phyloP scores from a whole-genome alignment of 2,329 filamentous ascomycete species.

The Botrytis aclada region DNA sequence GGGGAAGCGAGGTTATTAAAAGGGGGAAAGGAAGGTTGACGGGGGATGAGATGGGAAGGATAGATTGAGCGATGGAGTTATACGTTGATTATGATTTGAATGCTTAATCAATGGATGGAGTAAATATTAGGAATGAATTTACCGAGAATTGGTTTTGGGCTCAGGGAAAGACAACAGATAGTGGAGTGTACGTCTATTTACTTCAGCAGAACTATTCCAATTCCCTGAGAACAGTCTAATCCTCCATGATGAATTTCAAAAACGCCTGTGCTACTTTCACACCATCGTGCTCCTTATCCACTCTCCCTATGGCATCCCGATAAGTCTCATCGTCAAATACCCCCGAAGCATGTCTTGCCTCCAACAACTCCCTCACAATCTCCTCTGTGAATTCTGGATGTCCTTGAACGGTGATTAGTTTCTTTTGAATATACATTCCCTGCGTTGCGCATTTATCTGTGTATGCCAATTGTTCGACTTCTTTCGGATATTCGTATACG shows the following conservation, averaged over 20 bases:
- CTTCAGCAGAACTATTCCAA: background rate
- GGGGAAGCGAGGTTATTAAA: too few species aligned
- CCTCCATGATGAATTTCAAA: conserved; percentile 70
- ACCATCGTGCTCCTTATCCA: conserved; percentile 71
- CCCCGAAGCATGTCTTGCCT: conserved; percentile 60
- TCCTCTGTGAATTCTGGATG: conserved; percentile 78
- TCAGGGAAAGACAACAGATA: too few species aligned
- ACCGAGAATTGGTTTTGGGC: background rate
- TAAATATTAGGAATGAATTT: background rate
- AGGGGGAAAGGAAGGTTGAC: too few species aligned
- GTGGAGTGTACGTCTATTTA: too few species aligned
- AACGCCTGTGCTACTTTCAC: conserved; percentile 72
- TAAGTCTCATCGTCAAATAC: conserved; percentile 69
- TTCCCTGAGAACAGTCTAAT: background rate
- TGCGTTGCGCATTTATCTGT: conserved; percentile 71
- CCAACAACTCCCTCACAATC: conserved; percentile 68
- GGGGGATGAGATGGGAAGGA: background rate
- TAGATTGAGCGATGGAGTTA: background rate
- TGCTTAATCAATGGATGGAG: background rate
- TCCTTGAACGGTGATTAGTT: conserved; percentile 75
- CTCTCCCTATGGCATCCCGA: conserved; percentile 64
- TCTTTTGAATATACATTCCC: conserved; percentile 67
- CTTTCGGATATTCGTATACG: conserved; percentile 61
- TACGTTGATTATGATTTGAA: background rate
- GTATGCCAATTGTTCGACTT: conserved; percentile 60